Percentiles rank a stretch among this genome's conserved stretches.
Evolutionary conservation across 179 eudicot genomes (phyloP).

Genomic region (Heliamphora pulchella): DNA sequence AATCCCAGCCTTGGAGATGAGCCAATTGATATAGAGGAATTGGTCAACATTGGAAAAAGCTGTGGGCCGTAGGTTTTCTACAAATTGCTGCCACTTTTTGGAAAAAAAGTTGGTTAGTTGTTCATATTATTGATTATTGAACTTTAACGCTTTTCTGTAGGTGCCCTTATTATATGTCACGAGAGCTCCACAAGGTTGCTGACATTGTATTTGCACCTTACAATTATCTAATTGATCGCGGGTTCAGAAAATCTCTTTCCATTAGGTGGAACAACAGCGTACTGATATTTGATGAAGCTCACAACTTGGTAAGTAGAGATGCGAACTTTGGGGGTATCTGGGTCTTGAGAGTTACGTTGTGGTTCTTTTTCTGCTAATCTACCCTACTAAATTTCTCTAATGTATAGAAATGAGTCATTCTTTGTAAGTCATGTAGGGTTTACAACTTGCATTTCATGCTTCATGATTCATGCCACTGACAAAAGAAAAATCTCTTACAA

Average conservation of each 20-base stretch:
- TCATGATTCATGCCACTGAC: slow-evolving; percentile 7
- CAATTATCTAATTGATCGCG: slow-evolving; percentile 89
- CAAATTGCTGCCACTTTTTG: not conserved
- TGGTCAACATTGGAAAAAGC: slow-evolving; percentile 85
- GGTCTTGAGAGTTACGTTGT: not conserved
- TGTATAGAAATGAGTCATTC: not conserved
- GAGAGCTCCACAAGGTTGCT: slow-evolving; percentile 81
- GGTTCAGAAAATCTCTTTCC: slow-evolving; percentile 51
- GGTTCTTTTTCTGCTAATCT: not conserved
- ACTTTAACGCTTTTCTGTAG: slow-evolving; percentile 26
- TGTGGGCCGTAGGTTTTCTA: slow-evolving; percentile 75
- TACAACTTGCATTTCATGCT: not conserved
- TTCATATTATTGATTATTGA: not conserved
- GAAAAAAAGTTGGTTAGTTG: not conserved
- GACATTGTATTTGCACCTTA: slow-evolving; percentile 95
- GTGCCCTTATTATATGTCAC: slow-evolving; percentile 89
- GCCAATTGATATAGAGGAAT: slow-evolving; percentile 91
- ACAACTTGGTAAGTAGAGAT: slow-evolving; percentile 69
- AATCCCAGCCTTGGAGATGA: slow-evolving; percentile 85
- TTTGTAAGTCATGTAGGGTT: slow-evolving; percentile 6
- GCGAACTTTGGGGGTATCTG: slow-evolving; percentile 13
- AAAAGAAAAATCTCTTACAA: slow-evolving; percentile 3
- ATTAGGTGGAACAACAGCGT: slow-evolving; percentile 64
- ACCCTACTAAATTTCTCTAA: not conserved
- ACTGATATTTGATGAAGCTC: slow-evolving; percentile 97